Conservation (phyloP, 177 flowering plant species). For the Vitis hybrid region DNA sequence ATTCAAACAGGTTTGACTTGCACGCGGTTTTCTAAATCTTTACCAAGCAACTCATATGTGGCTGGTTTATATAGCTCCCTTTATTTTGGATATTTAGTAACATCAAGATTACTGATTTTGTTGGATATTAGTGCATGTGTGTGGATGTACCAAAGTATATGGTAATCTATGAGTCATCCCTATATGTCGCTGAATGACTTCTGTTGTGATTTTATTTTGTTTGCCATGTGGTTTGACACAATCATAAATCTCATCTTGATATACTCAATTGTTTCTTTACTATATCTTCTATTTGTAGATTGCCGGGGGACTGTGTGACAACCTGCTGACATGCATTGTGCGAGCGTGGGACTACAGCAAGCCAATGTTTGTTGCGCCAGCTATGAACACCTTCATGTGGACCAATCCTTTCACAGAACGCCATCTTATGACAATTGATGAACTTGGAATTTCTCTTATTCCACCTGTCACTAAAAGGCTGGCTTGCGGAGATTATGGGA, state of each 20-base stretch:
- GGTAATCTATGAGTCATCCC: no score
- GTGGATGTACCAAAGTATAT: background rate
- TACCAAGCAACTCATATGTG: no score
- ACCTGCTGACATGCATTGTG: conserved; percentile 82
- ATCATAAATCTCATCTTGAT: background rate
- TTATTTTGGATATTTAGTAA: no score
- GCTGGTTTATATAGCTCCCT: no score
- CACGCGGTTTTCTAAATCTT: no score
- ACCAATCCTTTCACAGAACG: conserved; percentile 82
- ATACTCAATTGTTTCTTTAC: background rate
- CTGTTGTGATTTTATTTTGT: background rate
- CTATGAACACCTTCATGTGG: conserved; percentile 99
- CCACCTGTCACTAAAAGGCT: conserved; percentile 82
- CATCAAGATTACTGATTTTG: no score
- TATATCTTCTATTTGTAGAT: conserved; percentile 38
- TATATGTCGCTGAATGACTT: no score
- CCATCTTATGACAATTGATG: conserved; percentile 68
- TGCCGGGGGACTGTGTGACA: conserved; percentile 90
- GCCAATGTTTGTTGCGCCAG: conserved; percentile 88
- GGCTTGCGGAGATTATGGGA: conserved; percentile 89
- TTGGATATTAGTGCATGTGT: background rate
- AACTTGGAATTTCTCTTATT: conserved; percentile 76
- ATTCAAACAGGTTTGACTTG: no score
- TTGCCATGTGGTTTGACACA: background rate
- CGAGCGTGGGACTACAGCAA: conserved; percentile 94